phyloP scores from a whole-genome alignment of 257 asterid genomes.

The Cruciata laevipes region DNA sequence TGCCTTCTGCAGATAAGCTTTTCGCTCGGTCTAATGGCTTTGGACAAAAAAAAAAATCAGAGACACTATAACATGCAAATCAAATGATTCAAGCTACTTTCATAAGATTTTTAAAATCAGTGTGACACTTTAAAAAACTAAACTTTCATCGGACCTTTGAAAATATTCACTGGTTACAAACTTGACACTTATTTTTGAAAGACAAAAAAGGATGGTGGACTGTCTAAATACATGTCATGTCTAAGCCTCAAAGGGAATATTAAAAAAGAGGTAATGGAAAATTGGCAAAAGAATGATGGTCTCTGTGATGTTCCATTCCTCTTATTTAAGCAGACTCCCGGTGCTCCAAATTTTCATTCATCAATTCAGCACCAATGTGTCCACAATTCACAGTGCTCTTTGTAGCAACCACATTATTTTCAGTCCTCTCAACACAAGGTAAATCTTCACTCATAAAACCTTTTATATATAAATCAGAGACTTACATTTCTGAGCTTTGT shows the following conservation, averaged over 20 bases:
- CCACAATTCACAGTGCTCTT: neutral
- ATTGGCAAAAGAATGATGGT: neutral
- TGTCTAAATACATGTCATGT: neutral
- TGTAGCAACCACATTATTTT: neutral
- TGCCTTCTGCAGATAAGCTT: neutral
- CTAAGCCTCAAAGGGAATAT: neutral
- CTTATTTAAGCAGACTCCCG: neutral
- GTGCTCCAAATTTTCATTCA: neutral
- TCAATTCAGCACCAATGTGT: neutral
- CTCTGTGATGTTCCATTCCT: neutral
- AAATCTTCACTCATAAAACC: no score
- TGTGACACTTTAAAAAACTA: no score
- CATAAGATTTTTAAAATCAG: no score
- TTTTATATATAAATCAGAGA: no score
- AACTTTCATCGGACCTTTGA: no score
- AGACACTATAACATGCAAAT: neutral
- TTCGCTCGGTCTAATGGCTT: no score
- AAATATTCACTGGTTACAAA: no score
- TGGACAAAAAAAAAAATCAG: no score
- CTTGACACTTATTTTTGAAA: neutral
- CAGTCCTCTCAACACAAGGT: constrained; percentile 20
- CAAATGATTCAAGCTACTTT: neutral
- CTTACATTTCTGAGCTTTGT: neutral
- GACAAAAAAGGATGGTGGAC: neutral
- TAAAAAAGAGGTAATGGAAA: neutral